phyloP scores from a whole-genome alignment of 2,329 filamentous ascomycete genomes.

The Esteya vermicola region DNA sequence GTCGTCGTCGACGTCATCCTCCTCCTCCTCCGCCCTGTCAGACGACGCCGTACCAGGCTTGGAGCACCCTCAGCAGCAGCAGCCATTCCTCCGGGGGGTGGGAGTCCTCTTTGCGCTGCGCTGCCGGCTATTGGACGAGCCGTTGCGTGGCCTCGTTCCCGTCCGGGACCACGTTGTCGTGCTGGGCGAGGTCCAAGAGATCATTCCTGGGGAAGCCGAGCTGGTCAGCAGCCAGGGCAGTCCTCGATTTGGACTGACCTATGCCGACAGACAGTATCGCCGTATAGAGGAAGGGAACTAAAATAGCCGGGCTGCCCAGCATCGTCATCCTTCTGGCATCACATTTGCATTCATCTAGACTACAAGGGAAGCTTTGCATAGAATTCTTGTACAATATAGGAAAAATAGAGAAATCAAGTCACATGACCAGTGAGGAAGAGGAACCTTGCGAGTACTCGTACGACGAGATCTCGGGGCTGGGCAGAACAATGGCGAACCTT shows the following conservation, averaged over 20 bases:
- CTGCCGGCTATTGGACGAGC: slow-evolving; percentile 22
- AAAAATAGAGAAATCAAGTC: too few species aligned
- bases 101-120: slow-evolving; percentile 35
- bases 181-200: slow-evolving; percentile 34
- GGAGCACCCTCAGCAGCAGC: neutral
- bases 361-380: too few species aligned
- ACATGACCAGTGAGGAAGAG: too few species aligned
- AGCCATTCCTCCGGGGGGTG: slow-evolving; percentile 25
- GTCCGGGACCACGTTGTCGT: slow-evolving; percentile 39
- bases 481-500: too few species aligned
- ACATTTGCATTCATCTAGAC: too few species aligned
- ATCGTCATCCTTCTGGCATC: too few species aligned
- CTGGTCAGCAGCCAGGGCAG: slow-evolving; percentile 9
- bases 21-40: too few species aligned
- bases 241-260: slow-evolving; percentile 28
- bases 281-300: slow-evolving; percentile 26
- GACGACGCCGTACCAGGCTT: slow-evolving; percentile 18
- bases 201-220: slow-evolving; percentile 18
- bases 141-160: slow-evolving; percentile 25
- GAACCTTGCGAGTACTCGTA: too few species aligned
- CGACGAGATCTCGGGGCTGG: too few species aligned
- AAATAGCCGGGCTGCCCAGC: too few species aligned
- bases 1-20: too few species aligned
- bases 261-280: slow-evolving; percentile 34
- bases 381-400: too few species aligned